phyloP scores from a whole-genome alignment of 805 yeast genomes.

The Ogataea chonburiensis region DNA sequence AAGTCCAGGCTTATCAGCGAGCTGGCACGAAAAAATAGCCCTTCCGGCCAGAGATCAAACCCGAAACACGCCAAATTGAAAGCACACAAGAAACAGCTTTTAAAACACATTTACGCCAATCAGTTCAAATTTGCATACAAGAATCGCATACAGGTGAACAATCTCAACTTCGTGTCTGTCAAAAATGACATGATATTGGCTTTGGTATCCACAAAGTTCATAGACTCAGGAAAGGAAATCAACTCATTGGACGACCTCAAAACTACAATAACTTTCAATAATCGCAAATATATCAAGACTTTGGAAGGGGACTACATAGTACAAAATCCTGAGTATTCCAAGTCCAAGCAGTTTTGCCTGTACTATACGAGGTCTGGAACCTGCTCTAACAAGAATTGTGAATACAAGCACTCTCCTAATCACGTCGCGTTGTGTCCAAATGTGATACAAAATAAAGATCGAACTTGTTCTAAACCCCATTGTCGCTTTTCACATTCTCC shows the following conservation, averaged over 20 bases:
- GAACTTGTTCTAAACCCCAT: conserved; percentile 44
- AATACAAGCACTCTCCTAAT: conserved; percentile 48
- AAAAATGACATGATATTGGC: conserved; percentile 41
- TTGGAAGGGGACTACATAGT: conserved; percentile 26
- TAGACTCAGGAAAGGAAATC: conserved; percentile 15
- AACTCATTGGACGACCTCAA: conserved; percentile 22
- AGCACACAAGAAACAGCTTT: conserved; percentile 17
- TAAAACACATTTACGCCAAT: conserved; percentile 30
- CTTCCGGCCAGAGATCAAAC: conserved; percentile 10
- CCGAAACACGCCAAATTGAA: conserved; percentile 37
- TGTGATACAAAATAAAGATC: conserved; percentile 38
- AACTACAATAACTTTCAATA: conserved; percentile 15
- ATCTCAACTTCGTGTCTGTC: conserved; percentile 43
- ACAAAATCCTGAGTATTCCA: conserved; percentile 11
- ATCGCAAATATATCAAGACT: conserved; percentile 23
- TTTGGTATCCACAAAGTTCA: conserved; percentile 33
- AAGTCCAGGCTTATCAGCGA: conserved; percentile 15
- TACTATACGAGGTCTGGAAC: conserved; percentile 40
- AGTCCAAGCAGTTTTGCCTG: conserved; percentile 20
- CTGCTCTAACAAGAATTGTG: conserved; percentile 56
- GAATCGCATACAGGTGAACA: conserved; percentile 45
- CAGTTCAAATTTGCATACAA: conserved; percentile 40
- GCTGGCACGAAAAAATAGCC: conserved; percentile 18
- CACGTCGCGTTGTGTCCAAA: conserved; percentile 56
- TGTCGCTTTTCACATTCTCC: conserved; percentile 61